phyloP scores from a whole-genome alignment of 768 basidiomycete genomes.

The Mycena venus region DNA sequence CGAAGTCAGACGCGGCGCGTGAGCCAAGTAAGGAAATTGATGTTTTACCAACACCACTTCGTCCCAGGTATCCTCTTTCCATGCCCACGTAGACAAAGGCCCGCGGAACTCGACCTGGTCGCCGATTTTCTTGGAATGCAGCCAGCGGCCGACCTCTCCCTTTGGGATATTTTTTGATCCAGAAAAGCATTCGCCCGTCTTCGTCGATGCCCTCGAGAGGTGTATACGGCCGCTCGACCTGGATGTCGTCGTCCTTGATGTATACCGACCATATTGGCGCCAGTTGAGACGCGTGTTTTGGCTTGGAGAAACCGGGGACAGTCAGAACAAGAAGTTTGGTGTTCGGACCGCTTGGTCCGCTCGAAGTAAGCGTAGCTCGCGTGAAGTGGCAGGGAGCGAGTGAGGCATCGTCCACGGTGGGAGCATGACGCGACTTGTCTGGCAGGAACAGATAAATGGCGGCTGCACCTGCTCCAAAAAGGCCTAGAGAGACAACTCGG shows the following conservation, averaged over 20 bases:
- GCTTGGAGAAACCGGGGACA: conserved; percentile 59
- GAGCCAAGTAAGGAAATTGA: background rate
- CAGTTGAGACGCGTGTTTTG: conserved; percentile 38
- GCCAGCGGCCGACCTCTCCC: conserved; percentile 88
- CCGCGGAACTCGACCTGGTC: conserved; percentile 83
- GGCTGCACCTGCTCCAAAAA: conserved; percentile 56
- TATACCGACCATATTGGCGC: conserved; percentile 80
- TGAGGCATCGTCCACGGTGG: conserved; percentile 52
- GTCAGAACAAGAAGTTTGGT: conserved; percentile 76
- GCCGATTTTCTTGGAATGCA: conserved; percentile 77
- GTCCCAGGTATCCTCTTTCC: conserved; percentile 73
- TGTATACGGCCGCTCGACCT: conserved; percentile 89
- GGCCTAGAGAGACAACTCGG: conserved; percentile 37
- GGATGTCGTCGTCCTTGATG: conserved; percentile 90
- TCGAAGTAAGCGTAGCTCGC: conserved; percentile 68
- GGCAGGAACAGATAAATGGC: conserved; percentile 68
- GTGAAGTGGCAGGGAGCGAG: conserved; percentile 70
- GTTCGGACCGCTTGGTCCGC: conserved; percentile 64
- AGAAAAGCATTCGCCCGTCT: conserved; percentile 77
- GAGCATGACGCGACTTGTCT: conserved; percentile 59
- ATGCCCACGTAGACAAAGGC: conserved; percentile 78
- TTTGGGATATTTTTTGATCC: conserved; percentile 85
- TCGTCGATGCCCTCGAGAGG: conserved; percentile 80
- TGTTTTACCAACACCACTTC: conserved; percentile 80
- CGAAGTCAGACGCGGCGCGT: background rate